Base-by-base conservation (phyloP, 352 stramenopile species). In the Pythium vanterpoolii region DNA sequence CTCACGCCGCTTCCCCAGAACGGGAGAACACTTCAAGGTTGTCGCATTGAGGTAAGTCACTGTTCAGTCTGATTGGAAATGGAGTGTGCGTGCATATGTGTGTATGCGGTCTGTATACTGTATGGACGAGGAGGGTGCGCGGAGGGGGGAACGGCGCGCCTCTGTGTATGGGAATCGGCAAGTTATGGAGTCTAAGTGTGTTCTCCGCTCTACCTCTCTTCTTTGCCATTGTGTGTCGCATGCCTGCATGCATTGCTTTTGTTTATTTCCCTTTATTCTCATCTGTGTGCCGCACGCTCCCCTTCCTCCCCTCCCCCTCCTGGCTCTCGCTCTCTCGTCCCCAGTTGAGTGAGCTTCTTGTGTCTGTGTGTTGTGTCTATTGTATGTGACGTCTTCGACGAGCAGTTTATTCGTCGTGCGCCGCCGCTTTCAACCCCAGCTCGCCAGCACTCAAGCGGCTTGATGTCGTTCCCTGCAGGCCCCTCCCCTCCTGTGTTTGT, bases 401-500 rank as follows among this genome's bases (percentile, higher is more conserved):
- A 64, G 48, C 56, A 64, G 58, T 54, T 54, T n/a, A n/a, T n/a
- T 54, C 50, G 48, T 53, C 57, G 49, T 57, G 47, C 24, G 23
- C 48, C 54, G 40, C 30, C 57, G 21, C 13, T 39, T 33, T 30
- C 46, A 26, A 42, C 46, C 14, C 24, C n/a, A 16, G 24, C 42
- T 46, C 48, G 24, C 27, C 49, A 55, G 38, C 27, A 62, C 52
- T 62, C 52, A 62, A 57, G 60, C 60, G 56, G 49, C 51, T 38
- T 57, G 28, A 67, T 67, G 60, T 67, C 60, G 51, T 67, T 62
- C 40, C 47, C 51, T 67, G 39, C 60, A 67, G 60, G 59, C 45
- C 27, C 45, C 24, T 28, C 23, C 27, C 13, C 34, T 21, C 13
- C 34, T 21, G 18, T 21, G 34, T 42, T 24, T 50, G 56, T 38